These are phyloP conservation scores for Asterophora lycoperdoides DNA, from an alignment of 768 basidiomycete species.

Conservation along the genomic window DNA sequence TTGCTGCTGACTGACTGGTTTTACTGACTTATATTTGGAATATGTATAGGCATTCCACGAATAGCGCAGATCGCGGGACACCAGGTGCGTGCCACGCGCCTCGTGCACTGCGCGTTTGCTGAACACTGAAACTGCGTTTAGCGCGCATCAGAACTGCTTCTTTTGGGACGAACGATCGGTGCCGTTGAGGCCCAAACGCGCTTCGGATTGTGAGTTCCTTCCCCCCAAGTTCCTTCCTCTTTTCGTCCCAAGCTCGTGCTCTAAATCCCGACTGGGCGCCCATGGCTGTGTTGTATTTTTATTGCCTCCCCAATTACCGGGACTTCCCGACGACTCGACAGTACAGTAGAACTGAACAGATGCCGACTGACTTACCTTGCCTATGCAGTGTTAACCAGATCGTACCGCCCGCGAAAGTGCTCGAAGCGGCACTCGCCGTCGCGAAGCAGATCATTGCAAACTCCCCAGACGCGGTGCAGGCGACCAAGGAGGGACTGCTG, in stretches of 20 bases:
- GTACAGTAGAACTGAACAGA: too few relatives aligned
- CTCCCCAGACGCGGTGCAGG: conserved; percentile 77
- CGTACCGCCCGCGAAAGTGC: conserved; percentile 50
- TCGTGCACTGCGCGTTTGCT: conserved; percentile 3
- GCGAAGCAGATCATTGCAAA: conserved; percentile 58
- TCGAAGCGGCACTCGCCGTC: conserved; percentile 56
- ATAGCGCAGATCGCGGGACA: conserved; percentile 64
- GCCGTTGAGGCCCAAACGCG: conserved; percentile 64
- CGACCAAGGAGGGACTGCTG: conserved; percentile 67
- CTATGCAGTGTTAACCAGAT: conserved; percentile 62
- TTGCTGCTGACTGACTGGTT: too few relatives aligned
- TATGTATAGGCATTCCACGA: conserved; percentile 58
- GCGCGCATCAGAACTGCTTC: conserved; percentile 73
- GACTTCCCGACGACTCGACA: too few relatives aligned
- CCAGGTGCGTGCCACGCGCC: conserved; percentile 43
- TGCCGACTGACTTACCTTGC: not conserved
- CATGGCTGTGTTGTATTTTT: too few relatives aligned
- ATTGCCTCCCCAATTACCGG: too few relatives aligned
- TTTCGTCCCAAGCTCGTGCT: conserved; percentile 10
- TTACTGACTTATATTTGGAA: conserved; percentile 1
- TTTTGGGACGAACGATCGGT: conserved; percentile 64
- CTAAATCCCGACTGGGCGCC: too few relatives aligned
- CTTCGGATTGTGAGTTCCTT: conserved; percentile 65
- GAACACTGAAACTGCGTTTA: conserved; percentile 25
- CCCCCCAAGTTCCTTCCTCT: not conserved